Percentiles rank a stretch among this genome's conserved stretches.
Conservation (phyloP, 176 grass and related monocot genomes). For the Bothriochloa decipiens region DNA sequence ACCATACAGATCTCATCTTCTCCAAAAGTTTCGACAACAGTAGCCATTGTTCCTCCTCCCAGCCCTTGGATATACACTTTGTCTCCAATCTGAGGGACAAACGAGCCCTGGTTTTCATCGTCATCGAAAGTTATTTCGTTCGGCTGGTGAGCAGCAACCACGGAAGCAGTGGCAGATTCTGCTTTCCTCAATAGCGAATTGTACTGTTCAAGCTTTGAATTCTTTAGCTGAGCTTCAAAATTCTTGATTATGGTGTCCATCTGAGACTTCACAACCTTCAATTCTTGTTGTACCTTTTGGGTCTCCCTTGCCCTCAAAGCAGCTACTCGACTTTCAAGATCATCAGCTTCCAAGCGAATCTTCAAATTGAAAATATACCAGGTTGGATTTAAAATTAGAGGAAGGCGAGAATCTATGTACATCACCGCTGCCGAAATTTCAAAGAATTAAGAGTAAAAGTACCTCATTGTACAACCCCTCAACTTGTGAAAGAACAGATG, state of each 20-base stretch:
- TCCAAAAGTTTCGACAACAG: constrained; percentile 57
- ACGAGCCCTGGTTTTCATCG: constrained; percentile 38
- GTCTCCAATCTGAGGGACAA: constrained; percentile 67
- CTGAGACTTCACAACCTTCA: constrained; percentile 62
- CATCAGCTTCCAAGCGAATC: constrained; percentile 60
- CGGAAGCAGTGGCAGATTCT: constrained; percentile 58
- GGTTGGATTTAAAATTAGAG: constrained; percentile 5
- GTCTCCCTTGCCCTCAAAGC: constrained; percentile 55
- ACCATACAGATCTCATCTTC: constrained; percentile 63
- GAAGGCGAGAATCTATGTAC: neutral
- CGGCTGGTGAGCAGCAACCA: constrained; percentile 57
- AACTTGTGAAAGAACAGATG: constrained; percentile 63
- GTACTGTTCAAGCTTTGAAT: constrained; percentile 59
- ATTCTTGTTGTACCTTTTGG: constrained; percentile 59
- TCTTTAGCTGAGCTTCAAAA: constrained; percentile 58
- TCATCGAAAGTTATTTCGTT: constrained; percentile 42
- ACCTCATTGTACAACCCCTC: constrained; percentile 63
- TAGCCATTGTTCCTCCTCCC: constrained; percentile 59
- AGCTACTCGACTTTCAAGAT: constrained; percentile 57
- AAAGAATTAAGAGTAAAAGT: neutral
- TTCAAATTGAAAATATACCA: constrained; percentile 16
- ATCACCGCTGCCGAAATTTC: neutral
- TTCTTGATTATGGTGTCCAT: constrained; percentile 74
- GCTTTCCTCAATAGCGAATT: constrained; percentile 69
- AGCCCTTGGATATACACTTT: constrained; percentile 64